Percentiles rank a stretch among this genome's conserved stretches.
phyloP scores from a whole-genome alignment of 768 basidiomycete genomes.

The Trametes coccinea region DNA sequence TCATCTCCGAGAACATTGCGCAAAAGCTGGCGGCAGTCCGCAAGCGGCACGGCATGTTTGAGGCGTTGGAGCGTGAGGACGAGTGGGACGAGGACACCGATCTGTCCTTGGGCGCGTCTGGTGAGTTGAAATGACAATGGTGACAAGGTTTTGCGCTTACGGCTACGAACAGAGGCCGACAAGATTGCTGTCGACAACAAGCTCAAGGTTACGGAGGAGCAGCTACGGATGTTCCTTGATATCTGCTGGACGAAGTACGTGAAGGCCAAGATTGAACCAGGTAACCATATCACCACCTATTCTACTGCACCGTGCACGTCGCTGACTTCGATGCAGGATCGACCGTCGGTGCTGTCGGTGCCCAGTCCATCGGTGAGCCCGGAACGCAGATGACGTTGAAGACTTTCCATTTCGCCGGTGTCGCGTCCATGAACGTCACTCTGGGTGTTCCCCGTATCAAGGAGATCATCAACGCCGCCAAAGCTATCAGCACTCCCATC shows the following conservation, averaged over 20 bases:
- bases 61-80: slow-evolving; percentile 68
- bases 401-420: slow-evolving; percentile 99
- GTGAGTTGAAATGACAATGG: slow-evolving; percentile 36
- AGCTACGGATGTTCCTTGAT: slow-evolving; percentile 79
- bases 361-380: slow-evolving; percentile 98
- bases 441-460: slow-evolving; percentile 99
- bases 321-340: slow-evolving; percentile 60
- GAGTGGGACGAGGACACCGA: slow-evolving; percentile 83
- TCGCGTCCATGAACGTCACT: slow-evolving; percentile 99
- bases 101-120: slow-evolving; percentile 70
- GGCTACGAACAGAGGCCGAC: slow-evolving; percentile 50
- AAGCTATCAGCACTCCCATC: slow-evolving; percentile 94
- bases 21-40: slow-evolving; percentile 66
- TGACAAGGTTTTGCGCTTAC: not conserved
- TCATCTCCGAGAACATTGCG: slow-evolving; percentile 68
- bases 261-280: slow-evolving; percentile 95
- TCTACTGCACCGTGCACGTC: not conserved
- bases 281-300: slow-evolving; percentile 36
- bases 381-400: slow-evolving; percentile 99
- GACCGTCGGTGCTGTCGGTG: slow-evolving; percentile 97
- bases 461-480: slow-evolving; percentile 99
- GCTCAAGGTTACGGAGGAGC: slow-evolving; percentile 82
- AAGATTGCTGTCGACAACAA: slow-evolving; percentile 84
- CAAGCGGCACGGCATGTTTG: slow-evolving; percentile 76
- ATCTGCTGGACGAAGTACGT: slow-evolving; percentile 91